Percentiles rank a stretch among this genome's conserved stretches.
These are phyloP conservation scores for Pythium aristosporum DNA, from an alignment of 352 stramenopile species.

Conservation along the genomic window DNA sequence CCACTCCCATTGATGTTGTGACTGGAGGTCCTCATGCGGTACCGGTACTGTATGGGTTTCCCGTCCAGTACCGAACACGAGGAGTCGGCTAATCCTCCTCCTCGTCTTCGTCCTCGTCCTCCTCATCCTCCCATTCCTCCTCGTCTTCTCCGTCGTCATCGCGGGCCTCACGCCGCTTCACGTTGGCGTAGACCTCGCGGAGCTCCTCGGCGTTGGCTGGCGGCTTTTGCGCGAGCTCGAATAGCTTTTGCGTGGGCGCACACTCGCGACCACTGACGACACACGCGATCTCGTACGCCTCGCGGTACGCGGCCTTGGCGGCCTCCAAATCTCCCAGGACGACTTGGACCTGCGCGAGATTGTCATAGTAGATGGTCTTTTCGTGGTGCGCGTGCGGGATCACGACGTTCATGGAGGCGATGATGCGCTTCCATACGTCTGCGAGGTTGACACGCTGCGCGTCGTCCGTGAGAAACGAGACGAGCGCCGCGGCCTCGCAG, in stretches of 20 bases:
- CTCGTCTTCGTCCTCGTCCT: slow-evolving; percentile 23
- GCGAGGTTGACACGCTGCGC: slow-evolving; percentile 38
- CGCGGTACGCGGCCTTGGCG: slow-evolving; percentile 49
- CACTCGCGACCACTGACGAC: slow-evolving; percentile 60
- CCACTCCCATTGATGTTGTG: too few species aligned
- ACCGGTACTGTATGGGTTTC: background rate
- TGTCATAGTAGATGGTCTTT: slow-evolving; percentile 87
- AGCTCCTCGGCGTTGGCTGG: slow-evolving; percentile 59
- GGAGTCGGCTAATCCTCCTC: background rate
- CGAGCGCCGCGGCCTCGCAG: slow-evolving; percentile 48
- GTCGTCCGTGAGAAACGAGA: slow-evolving; percentile 35
- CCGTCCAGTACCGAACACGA: background rate
- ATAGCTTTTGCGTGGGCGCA: slow-evolving; percentile 60
- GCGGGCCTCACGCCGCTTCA: slow-evolving; percentile 32
- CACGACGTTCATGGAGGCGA: slow-evolving; percentile 68
- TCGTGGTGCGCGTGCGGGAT: slow-evolving; percentile 67
- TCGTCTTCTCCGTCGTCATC: slow-evolving; percentile 37
- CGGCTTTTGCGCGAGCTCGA: slow-evolving; percentile 59
- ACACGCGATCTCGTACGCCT: slow-evolving; percentile 58
- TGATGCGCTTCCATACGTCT: slow-evolving; percentile 65
- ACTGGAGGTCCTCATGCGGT: too few species aligned
- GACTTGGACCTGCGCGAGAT: slow-evolving; percentile 72
- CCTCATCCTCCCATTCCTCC: slow-evolving; percentile 38
- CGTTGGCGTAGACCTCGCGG: slow-evolving; percentile 50
- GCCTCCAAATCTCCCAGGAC: slow-evolving; percentile 52